Evolutionary conservation across 1,139 yeast species (phyloP).

Genomic region (Debaryomyces coudertii): DNA sequence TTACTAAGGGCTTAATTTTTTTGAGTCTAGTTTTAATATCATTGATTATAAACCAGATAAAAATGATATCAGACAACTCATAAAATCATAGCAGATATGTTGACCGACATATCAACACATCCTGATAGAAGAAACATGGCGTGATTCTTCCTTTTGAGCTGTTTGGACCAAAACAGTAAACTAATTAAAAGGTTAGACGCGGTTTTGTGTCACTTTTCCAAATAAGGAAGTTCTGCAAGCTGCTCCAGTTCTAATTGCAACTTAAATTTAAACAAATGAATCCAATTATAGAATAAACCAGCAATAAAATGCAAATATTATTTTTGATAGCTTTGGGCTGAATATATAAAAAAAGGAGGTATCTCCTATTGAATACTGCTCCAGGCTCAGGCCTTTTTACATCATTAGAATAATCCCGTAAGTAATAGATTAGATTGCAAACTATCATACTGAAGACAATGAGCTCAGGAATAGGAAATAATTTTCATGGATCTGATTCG

Average conservation of each 20-base stretch:
- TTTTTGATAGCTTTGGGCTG: background rate
- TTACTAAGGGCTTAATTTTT: background rate
- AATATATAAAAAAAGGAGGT: background rate
- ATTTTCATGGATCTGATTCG: background rate
- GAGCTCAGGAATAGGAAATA: background rate
- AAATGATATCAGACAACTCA: background rate
- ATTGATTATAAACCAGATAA: no score
- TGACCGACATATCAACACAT: background rate
- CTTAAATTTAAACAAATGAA: background rate
- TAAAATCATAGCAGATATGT: background rate
- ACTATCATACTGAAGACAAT: background rate
- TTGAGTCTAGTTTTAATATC: no score
- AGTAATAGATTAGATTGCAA: background rate
- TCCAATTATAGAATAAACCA: constrained; percentile 2
- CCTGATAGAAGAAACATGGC: background rate
- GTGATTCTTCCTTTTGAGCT: background rate
- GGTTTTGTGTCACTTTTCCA: constrained; percentile 5
- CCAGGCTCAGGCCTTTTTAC: background rate
- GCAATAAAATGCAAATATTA: background rate
- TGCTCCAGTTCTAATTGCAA: background rate
- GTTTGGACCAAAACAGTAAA: constrained; percentile 1
- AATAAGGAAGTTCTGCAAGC: constrained; percentile 6
- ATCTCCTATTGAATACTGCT: background rate
- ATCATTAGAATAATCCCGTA: background rate
- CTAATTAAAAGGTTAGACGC: background rate